Base-by-base conservation (phyloP, 1,284 basidiomycete genomes). In the Ceratobasidium theobromae region DNA sequence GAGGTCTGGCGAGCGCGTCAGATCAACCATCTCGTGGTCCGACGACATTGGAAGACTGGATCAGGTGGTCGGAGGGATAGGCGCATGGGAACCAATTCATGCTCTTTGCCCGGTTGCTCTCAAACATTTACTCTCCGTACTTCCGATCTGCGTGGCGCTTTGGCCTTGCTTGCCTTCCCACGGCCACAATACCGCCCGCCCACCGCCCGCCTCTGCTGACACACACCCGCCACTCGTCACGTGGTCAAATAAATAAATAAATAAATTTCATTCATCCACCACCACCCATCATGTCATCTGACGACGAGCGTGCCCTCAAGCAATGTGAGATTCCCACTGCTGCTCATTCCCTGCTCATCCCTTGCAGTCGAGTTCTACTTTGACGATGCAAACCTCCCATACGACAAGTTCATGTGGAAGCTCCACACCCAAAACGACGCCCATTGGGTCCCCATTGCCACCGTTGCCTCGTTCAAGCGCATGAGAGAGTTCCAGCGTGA, bases 331-430 rank as follows among this genome's bases (percentile, higher is more conserved):
- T 32, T 14, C 28, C n/a, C n/a, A 12, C 27, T 25, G 30, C 23
- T 14, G 14, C 48, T 48, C 33, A 60, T 45, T 2, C 46, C n/a
- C 14, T 38, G 28, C 18, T 18, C 12, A 41, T 9, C 40, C 9
- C 35, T 46, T 48, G 28, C 69, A 97, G 95, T 98, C 74, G 93
- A 96, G 77, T 99, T 98, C 78, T 99, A 99, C 82, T 95, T 99
- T 78, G 91, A 91, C 57, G 93, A 97, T 78, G 86, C 94, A 32
- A 99, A 99, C 79, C 84, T 99, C 53, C 96, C 97, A 12, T 95
- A 88, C 73, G 97, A 98, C 85, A 95, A 91, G 87, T 98, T 97
- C 81, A 94, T 98, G 87, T 98, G 93, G 89, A 86, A 88, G 9
- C 78, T 95, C 54, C 87, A 94, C 74, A 85, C 85, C 33, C 77